These are phyloP conservation scores for Bacidia rubella DNA, from an alignment of 495 filamentous ascomycete species.

Conservation along the genomic window DNA sequence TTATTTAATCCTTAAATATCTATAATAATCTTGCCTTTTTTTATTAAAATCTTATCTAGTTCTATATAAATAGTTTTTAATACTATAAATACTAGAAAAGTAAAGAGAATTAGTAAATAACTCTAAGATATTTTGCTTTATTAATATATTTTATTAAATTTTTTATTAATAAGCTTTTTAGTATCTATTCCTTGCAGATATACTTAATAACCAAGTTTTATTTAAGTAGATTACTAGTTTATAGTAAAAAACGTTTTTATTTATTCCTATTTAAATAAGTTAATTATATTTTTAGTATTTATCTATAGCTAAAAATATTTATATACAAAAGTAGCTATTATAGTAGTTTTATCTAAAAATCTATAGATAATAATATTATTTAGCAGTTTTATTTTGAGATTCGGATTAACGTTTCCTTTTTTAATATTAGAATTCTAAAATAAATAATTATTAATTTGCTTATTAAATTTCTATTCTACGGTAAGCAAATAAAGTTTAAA, in stretches of 20 bases:
- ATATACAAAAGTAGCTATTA: no score
- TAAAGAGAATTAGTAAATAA: not conserved
- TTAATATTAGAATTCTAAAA: not conserved
- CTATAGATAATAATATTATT: constrained; percentile 2
- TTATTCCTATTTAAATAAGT: not conserved
- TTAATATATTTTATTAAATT: constrained; percentile 9
- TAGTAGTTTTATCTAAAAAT: not conserved
- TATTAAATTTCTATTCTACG: no score
- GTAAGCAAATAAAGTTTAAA: not conserved
- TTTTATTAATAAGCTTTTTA: constrained; percentile 4
- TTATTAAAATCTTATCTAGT: constrained; percentile 4
- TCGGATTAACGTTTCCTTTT: not conserved
- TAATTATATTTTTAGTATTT: not conserved
- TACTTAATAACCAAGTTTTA: not conserved
- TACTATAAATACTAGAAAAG: not conserved
- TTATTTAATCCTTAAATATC: constrained; percentile 5
- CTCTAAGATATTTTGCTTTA: not conserved
- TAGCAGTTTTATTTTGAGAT: not conserved
- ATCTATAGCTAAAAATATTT: not conserved
- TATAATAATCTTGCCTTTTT: constrained; percentile 2
- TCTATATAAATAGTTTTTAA: not conserved
- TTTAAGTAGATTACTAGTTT: not conserved
- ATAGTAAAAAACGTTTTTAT: not conserved
- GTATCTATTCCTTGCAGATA: not conserved
- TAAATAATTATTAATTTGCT: no score